A percentile compares a stretch with the other conserved stretches of the same genome.
Evolutionary conservation across 495 filamentous ascomycete species (phyloP).

Genomic region (Stereocaulon alpinum): DNA sequence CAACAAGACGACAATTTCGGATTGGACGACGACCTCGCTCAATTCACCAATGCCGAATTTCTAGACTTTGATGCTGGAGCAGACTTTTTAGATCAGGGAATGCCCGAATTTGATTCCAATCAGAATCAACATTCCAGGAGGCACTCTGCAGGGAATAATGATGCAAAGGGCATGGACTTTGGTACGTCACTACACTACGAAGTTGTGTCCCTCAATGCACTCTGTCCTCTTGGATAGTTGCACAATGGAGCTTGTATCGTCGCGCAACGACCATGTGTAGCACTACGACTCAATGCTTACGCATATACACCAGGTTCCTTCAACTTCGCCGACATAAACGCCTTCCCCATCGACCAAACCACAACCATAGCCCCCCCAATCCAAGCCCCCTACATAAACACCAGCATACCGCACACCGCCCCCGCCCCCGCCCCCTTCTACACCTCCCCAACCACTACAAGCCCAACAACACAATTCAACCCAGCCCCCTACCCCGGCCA

Average conservation of each 20-base stretch:
- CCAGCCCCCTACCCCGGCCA: constrained; percentile 7
- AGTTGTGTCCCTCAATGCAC: too few species aligned
- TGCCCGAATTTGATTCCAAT: neutral
- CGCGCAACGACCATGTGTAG: too few species aligned
- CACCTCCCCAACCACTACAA: constrained; percentile 4
- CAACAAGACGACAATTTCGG: constrained; percentile 50
- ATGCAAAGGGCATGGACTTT: constrained; percentile 14
- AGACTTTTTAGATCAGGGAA: neutral
- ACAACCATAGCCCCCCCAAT: constrained; percentile 5
- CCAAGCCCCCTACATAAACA: constrained; percentile 8
- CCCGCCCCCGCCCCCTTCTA: neutral
- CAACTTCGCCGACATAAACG: constrained; percentile 11
- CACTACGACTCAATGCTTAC: constrained; percentile 5
- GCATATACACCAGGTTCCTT: neutral
- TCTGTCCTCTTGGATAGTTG: too few species aligned
- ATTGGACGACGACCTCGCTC: constrained; percentile 64
- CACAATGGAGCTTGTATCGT: neutral
- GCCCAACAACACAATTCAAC: constrained; percentile 4
- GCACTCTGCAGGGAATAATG: constrained; percentile 2
- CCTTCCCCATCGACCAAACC: constrained; percentile 13
- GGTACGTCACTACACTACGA: constrained; percentile 16
- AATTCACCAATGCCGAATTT: constrained; percentile 92
- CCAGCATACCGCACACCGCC: neutral
- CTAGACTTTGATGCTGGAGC: constrained; percentile 69
- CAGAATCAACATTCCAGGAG: constrained; percentile 5